Evolutionary conservation across 2,329 filamentous ascomycete genomes (phyloP).

Genomic region (Neurospora sp.): DNA sequence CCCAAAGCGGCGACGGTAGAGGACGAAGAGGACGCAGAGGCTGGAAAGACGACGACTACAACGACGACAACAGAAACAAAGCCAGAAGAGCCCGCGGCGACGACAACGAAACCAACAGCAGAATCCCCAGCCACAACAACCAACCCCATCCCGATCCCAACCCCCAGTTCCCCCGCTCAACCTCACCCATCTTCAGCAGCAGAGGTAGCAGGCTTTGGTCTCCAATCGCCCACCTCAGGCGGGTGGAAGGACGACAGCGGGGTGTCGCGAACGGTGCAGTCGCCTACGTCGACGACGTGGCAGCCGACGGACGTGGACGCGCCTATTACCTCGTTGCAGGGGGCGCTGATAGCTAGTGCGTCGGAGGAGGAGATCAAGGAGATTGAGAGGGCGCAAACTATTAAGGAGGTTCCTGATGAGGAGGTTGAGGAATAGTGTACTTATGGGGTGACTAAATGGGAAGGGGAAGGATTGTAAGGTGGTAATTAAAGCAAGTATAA

Average conservation of each 20-base stretch:
- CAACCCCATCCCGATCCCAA: constrained; percentile 8
- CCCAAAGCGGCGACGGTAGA: not conserved
- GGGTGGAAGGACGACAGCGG: constrained; percentile 28
- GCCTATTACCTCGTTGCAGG: constrained; percentile 24
- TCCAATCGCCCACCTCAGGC: constrained; percentile 36
- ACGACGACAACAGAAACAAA: constrained; percentile 5
- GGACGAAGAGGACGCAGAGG: constrained; percentile 2
- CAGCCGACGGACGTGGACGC: constrained; percentile 25
- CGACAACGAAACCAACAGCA: not conserved
- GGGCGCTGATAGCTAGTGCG: constrained; percentile 24
- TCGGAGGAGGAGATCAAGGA: constrained; percentile 29
- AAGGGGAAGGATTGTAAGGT: too few species aligned
- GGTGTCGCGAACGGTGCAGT: constrained; percentile 28
- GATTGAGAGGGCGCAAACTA: constrained; percentile 29
- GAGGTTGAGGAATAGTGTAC: constrained; percentile 21
- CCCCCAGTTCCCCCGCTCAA: not conserved
- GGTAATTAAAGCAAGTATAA: not conserved
- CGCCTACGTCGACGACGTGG: constrained; percentile 29
- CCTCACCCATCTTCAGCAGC: constrained; percentile 2
- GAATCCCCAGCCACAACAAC: not conserved
- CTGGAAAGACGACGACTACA: constrained; percentile 1
- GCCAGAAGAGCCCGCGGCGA: not conserved
- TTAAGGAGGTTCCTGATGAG: constrained; percentile 29
- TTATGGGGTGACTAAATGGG: too few species aligned
- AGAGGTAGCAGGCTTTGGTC: constrained; percentile 14